Evolutionary conservation across 768 basidiomycete species (phyloP), one percentile per base, ranked within the genome.

Genomic region (Candolleomyces aberdarensis): DNA sequence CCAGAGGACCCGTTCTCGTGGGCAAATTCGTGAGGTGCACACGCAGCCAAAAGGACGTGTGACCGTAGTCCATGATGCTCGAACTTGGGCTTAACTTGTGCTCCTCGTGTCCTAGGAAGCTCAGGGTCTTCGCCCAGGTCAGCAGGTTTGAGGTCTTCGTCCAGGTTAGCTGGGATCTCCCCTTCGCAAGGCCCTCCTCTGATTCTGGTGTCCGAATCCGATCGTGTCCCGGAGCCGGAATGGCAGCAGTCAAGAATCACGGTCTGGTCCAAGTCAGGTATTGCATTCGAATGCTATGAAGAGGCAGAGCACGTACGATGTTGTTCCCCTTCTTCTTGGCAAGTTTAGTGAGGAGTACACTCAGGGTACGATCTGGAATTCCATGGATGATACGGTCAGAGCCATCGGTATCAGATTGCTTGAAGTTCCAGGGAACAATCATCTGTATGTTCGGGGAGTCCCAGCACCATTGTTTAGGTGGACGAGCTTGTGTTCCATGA

Each of bases 351-450:
- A 67, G 26, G 3, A 67, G 43, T 1, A 59, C 55, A 4, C 56
- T 61, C 9, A 67, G 8, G 13, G 62, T 63, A 14, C 61, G 58
- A 52, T 67, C 66, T 14, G 50, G 56, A 41, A 64, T 57, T 14
- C 59, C 59, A 7, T 61, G 66, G 11, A 62, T 47, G 15, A 19
- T 54, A 3, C 43, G 76, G 52, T 80, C 70, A 11, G 76, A 66
- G 0, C 78, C 77, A 19, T 77, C 70, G 7, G 6, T 3, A 26
- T 26, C 69, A 64, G 11, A 36, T 6, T 68, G 67, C 51, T 83
- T 81, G 56, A 82, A 83, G 65, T 88, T 87, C 63, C 83, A 81
- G 31, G 87, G 78, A 63, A 84, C 85, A 19, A 88, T 64, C 59
- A 85, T 78, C 63, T 87, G 80, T 20, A 83, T 80, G 26, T 72